Evolutionary conservation across 148 eudicot genomes (phyloP).

Genomic region (Salicornia ramosissima): DNA sequence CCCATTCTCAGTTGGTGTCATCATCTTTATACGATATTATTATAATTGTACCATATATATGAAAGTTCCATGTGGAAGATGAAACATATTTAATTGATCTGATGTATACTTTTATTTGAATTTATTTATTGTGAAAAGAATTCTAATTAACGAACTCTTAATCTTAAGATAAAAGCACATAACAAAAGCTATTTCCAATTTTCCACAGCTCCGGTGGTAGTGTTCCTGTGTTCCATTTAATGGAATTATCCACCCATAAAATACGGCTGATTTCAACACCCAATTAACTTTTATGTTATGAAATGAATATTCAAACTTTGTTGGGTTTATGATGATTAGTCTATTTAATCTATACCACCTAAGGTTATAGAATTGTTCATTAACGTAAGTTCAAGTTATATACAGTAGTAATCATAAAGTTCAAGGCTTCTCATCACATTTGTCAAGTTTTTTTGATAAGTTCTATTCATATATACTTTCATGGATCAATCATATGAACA

Average conservation of each 20-base stretch:
- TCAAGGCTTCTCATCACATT: constrained; percentile 3
- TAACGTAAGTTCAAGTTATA: neutral
- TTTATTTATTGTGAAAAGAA: neutral
- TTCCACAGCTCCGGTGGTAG: constrained; percentile 19
- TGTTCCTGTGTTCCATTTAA: constrained; percentile 20
- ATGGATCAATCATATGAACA: neutral
- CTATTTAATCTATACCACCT: neutral
- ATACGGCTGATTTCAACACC: constrained; percentile 6
- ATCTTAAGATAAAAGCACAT: neutral
- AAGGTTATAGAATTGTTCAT: constrained; percentile 1
- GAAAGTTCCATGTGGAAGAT: constrained; percentile 13
- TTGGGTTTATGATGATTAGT: constrained; percentile 13
- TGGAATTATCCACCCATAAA: neutral
- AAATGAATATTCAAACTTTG: neutral
- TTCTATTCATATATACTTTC: neutral
- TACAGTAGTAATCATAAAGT: constrained; percentile 1
- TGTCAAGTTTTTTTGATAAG: constrained; percentile 11
- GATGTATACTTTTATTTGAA: neutral
- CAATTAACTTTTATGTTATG: neutral
- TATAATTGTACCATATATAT: too few relatives aligned
- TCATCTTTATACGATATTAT: neutral
- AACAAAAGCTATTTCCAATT: constrained; percentile 23
- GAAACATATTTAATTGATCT: constrained; percentile 5
- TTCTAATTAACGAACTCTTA: neutral
- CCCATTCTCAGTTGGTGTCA: neutral